Conservation (phyloP, 768 basidiomycete species). For the Aureoboletus auriporus region DNA sequence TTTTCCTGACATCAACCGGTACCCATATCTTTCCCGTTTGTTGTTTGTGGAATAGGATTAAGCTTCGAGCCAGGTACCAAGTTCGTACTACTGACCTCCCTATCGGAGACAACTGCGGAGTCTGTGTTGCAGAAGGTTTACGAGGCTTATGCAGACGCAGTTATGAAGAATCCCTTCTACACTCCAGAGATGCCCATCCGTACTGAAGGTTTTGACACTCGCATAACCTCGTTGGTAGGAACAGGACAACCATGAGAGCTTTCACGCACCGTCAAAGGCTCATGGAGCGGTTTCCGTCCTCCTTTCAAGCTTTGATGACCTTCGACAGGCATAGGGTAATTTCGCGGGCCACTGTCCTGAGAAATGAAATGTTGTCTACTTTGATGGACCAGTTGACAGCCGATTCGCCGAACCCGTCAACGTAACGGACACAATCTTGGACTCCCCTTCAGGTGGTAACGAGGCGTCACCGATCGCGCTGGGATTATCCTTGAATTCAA, state of each 20-base stretch:
- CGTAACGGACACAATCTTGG: too few relatives aligned
- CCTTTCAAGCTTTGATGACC: background rate
- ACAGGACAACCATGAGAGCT: constrained; percentile 24
- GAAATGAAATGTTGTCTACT: background rate
- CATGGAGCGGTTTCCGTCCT: background rate
- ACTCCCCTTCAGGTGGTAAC: constrained; percentile 41
- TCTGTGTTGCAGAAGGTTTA: constrained; percentile 80
- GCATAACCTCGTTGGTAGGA: constrained; percentile 60
- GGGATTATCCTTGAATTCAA: constrained; percentile 39
- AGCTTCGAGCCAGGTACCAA: constrained; percentile 62
- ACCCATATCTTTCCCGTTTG: background rate
- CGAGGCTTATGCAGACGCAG: constrained; percentile 89
- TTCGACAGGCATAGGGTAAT: background rate
- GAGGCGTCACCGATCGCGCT: constrained; percentile 34
- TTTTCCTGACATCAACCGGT: constrained; percentile 91
- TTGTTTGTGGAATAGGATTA: background rate
- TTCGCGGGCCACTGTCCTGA: background rate
- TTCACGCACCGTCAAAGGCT: background rate
- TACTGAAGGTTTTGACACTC: constrained; percentile 80
- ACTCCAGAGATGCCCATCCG: constrained; percentile 99
- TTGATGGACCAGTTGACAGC: too few relatives aligned
- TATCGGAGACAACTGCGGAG: constrained; percentile 68
- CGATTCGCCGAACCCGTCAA: too few relatives aligned
- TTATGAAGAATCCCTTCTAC: constrained; percentile 99
- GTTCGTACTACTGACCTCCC: constrained; percentile 87